These are phyloP conservation scores for Trypanosoma cruzi DNA, from an alignment of 208 protist species.

Conservation along the genomic window DNA sequence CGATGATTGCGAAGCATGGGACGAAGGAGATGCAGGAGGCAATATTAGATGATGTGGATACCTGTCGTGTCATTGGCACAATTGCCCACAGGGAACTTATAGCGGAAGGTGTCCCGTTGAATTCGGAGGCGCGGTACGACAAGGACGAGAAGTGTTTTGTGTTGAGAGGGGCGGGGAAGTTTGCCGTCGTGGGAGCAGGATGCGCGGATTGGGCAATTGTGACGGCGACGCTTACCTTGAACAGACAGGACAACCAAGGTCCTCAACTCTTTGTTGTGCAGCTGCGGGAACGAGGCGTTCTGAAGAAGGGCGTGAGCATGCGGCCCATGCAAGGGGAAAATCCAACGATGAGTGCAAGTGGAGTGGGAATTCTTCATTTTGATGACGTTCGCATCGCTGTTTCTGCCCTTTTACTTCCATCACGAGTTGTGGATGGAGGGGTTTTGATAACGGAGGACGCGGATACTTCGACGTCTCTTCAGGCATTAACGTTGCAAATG, in stretches of 20 bases:
- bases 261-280: slow-evolving; percentile 75
- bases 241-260: slow-evolving; percentile 82
- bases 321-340: slow-evolving; percentile 55
- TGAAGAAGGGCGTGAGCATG: slow-evolving; percentile 48
- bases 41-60: slow-evolving; percentile 67
- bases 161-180: slow-evolving; percentile 82
- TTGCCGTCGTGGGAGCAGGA: slow-evolving; percentile 70
- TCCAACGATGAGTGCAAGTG: slow-evolving; percentile 44
- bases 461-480: slow-evolving; percentile 33
- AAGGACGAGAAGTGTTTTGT: slow-evolving; percentile 75
- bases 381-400: slow-evolving; percentile 63
- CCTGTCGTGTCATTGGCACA: slow-evolving; percentile 55
- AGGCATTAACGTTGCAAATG: slow-evolving; percentile 61
- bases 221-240: slow-evolving; percentile 74
- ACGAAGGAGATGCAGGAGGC: slow-evolving; percentile 37
- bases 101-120: slow-evolving; percentile 72
- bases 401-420: slow-evolving; percentile 64
- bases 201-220: slow-evolving; percentile 84
- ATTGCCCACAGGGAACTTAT: slow-evolving; percentile 77
- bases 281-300: slow-evolving; percentile 54
- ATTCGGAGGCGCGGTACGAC: slow-evolving; percentile 88
- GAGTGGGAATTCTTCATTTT: slow-evolving; percentile 77
- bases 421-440: slow-evolving; percentile 45
- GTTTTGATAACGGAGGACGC: slow-evolving; percentile 31
- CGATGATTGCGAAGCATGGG: slow-evolving; percentile 73